Conservation (phyloP, 495 filamentous ascomycete species). For the Penicillium flavigenum region DNA sequence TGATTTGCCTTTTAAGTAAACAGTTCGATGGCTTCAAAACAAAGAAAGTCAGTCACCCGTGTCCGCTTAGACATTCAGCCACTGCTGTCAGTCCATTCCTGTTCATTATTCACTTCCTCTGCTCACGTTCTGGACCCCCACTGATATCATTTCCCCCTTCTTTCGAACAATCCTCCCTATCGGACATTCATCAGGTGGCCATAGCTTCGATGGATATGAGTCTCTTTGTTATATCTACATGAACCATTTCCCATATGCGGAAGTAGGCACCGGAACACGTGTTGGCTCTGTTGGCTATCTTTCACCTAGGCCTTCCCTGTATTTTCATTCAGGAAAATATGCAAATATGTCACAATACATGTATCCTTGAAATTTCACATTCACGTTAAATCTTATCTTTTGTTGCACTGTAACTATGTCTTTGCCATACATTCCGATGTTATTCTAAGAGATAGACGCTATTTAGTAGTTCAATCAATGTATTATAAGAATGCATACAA, state of each 20-base stretch:
- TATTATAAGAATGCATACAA: background rate
- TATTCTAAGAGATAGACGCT: background rate
- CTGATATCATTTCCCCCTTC: background rate
- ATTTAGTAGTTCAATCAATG: background rate
- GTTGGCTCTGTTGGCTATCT: background rate
- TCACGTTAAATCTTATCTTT: background rate
- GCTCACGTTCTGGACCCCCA: background rate
- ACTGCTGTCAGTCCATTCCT: background rate
- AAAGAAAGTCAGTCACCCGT: background rate
- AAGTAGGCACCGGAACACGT: background rate
- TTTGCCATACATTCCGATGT: background rate
- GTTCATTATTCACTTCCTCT: background rate
- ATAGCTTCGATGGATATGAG: slow-evolving; percentile 8
- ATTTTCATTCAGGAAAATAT: background rate
- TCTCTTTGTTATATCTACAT: slow-evolving; percentile 1
- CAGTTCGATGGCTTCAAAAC: background rate
- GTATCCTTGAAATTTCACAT: background rate
- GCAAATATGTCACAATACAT: background rate
- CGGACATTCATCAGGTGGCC: background rate
- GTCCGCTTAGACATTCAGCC: background rate
- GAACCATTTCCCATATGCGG: slow-evolving; percentile 4
- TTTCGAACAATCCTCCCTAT: background rate
- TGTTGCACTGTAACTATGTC: background rate
- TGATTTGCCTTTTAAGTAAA: slow-evolving; percentile 52
- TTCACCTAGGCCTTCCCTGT: background rate